Base-by-base conservation (phyloP, 345 rosid species). In the Salix purpurea region DNA sequence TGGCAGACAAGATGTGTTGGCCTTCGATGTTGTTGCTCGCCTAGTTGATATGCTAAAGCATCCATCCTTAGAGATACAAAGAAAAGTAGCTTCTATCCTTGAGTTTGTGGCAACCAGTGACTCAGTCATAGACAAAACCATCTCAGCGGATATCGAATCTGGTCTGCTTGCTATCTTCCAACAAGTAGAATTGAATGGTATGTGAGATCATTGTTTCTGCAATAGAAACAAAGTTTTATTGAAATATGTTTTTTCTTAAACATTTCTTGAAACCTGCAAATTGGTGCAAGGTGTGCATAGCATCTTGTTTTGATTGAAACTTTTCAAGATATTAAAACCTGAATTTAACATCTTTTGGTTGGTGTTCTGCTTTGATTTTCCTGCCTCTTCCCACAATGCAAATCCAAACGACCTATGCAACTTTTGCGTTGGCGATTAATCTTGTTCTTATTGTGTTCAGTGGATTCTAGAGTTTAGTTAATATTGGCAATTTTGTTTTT, bases 81-180 rank as follows among this genome's bases (percentile, higher is more conserved):
- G 94, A 75, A 92, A 91, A 69, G 90, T 87, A 58, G 90, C 94
- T 76, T 86, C 92, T 19, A 36, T 94, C 73, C 86, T 92, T 4
- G 98, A 92, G 87, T 89, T 83, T 79, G 80, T 78, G 71, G 82
- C 87, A 21, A 36, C 85, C 70, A 74, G 64, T 74, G 85, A 84
- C 67, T 81, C 91, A 52, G 80, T 80, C 79, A 78, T 85, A 87
- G 86, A 86, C 78, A 70, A 72, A 2, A 77, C 83, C 78, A 84
- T 87, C 52, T 83, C 88, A 32, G 82, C 60, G 65, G 81, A 90
- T 76, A 77, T 92, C 72, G 88, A 85, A 76, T 81, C 90, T 75
- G 90, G 89, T 82, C 75, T 95, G 66, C 77, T 80, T 65, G 85
- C 91, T 69, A 84, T 87, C 78, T 91, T 91, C 74, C 88, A 78